phyloP scores from a whole-genome alignment of 768 basidiomycete species.

The Amanita fuliginea region DNA sequence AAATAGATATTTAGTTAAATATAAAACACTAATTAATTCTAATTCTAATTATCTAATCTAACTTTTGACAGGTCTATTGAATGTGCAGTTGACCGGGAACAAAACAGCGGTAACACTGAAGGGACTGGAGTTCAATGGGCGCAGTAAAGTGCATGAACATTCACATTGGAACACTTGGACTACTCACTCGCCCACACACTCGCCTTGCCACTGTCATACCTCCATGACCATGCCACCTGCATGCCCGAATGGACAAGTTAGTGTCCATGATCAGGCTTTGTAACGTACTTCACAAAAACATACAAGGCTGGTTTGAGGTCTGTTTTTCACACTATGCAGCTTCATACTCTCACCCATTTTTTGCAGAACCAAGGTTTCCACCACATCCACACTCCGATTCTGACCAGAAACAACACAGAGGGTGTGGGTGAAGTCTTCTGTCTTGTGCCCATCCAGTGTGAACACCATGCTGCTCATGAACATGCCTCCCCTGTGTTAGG shows the following conservation, averaged over 20 bases:
- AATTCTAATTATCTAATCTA: no score
- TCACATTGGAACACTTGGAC: no score
- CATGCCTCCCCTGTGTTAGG: slow-evolving; percentile 2
- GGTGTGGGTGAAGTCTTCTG: slow-evolving; percentile 94
- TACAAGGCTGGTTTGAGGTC: slow-evolving; percentile 69
- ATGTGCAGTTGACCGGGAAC: no score
- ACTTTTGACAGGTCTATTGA: no score
- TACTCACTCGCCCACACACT: no score
- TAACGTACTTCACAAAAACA: slow-evolving; percentile 38
- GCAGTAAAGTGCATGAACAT: no score
- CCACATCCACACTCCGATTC: slow-evolving; percentile 74
- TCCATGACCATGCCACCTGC: slow-evolving; percentile 86
- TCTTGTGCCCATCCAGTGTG: slow-evolving; percentile 31
- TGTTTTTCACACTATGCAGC: slow-evolving; percentile 10
- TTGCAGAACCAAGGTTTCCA: slow-evolving; percentile 65
- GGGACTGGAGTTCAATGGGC: no score
- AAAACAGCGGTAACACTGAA: no score
- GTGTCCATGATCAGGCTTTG: slow-evolving; percentile 72
- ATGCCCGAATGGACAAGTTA: slow-evolving; percentile 63
- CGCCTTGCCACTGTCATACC: no score
- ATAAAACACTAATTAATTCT: no score
- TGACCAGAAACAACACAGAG: slow-evolving; percentile 91
- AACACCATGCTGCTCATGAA: slow-evolving; percentile 16
- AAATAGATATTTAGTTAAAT: no score
- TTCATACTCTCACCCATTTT: not conserved